Base-by-base conservation (phyloP, 2,329 filamentous ascomycete species). In the Arthrobotrys megalospora region DNA sequence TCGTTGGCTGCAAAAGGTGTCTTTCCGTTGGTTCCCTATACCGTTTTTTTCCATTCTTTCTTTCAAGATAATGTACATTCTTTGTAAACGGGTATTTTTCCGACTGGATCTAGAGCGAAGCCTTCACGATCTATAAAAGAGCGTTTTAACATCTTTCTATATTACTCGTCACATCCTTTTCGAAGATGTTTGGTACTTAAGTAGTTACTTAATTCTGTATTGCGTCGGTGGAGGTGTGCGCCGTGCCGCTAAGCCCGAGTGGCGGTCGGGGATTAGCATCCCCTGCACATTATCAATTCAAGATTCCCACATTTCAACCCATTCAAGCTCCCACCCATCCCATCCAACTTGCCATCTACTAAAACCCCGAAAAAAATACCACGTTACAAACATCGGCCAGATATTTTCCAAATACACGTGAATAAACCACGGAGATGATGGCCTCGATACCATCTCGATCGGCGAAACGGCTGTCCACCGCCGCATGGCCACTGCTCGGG, bases 1-100 rank as follows among this genome's bases (percentile, higher is more conserved):
- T 76, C 48, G 73, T 70, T 77, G 73, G 73, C 58, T 71, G 73
- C 69, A 73, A 66, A 76, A 53, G 43, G 73, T 70, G 65, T 76
- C 64, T 65, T 73, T 52, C 36, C 47, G 45, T 60, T 63, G 28
- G 21, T 45, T 28, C 47, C 34, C 28, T 55, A 58, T 24, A 24
- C 48, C 47, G 43, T 38, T 36, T 38, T n/a, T 38, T 50, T 38
- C 1, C 12, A 32, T 32, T 60, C 19, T 45, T n/a, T n/a, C n/a
- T 48, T 69, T 58, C 48, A 36, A 65, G 24, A 66, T 66, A 55
- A 69, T 62, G 52, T 68, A 63, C 64, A 68, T 76, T 69, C 64
- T 52, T 65, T 69, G 64, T 38, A 55, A 76, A 64, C 28, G 52
- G 52, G 52, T 38, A 58, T 19, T 38, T 55, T 11, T 11, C 19